Evolutionary conservation across 441 rosid species (phyloP), one percentile per base, ranked within the genome.

Genomic region (Theobroma grandiflorum): DNA sequence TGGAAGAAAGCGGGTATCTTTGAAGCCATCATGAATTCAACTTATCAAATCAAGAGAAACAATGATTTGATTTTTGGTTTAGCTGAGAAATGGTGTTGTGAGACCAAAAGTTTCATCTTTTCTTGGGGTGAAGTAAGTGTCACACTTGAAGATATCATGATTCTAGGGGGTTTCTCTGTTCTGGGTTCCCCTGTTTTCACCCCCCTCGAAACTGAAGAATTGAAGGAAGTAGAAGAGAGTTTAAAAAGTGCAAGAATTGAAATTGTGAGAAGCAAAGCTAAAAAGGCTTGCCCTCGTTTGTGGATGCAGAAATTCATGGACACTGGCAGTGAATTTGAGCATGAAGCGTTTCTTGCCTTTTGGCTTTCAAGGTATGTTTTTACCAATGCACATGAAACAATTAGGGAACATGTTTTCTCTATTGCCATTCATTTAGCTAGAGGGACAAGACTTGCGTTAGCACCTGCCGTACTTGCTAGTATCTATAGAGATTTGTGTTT

Each of bases 311-410:
- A 10, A 37, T 83, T 85, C 78, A 81, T 65, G 80, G 84, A 59
- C 2, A 57, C 47, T 9, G 80, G 78, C 14, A 61, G 72, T 43
- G 72, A 79, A 33, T 35, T 79, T 4, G 86, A 81, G 73, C 88
- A 83, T 45, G 85, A 83, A 72, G 86, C 85, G 6, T 85, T 85
- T 55, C 83, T 85, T 12, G 81, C 79, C 16, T 37, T 53, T 9
- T 85, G 84, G 85, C 74, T 86, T 31, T 81, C 85, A 35, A 73
- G 78, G 83, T 86, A 40, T 77, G 86, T 74, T 43, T 86, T 83
- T 40, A 78, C 80, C 37, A 35, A 43, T 55, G 15, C 37, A 10
- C 40, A 57, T 47, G 74, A 55, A 12, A 52, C 45, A n/a, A 86
- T 83, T 65, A 63, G 53, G 35, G 65, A 69, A 38, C 37, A 18